Evolutionary conservation across 2,329 filamentous ascomycete genomes (phyloP).

Genomic region (Xylariaceae sp.): DNA sequence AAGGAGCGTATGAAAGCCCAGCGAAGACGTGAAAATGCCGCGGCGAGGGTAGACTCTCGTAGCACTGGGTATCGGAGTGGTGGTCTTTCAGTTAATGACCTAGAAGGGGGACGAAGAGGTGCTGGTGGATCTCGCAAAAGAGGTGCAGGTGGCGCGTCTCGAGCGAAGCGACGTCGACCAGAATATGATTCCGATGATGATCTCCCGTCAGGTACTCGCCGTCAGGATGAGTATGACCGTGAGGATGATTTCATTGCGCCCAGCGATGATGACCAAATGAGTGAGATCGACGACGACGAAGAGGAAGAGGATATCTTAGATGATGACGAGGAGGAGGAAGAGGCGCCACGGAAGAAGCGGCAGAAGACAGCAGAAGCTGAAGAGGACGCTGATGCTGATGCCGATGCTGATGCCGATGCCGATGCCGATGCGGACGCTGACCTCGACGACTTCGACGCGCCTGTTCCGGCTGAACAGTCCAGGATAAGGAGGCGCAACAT

Average conservation of each 20-base stretch:
- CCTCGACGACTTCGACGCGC: conserved; percentile 54
- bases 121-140: conserved; percentile 58
- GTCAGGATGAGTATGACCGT: conserved; percentile 78
- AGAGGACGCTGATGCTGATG: conserved; percentile 56
- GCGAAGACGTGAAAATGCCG: conserved; percentile 70
- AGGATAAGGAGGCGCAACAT: conserved; percentile 61
- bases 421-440: conserved; percentile 64
- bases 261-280: conserved; percentile 70
- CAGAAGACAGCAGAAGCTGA: conserved; percentile 57
- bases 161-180: conserved; percentile 59
- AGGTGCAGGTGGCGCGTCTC: conserved; percentile 54
- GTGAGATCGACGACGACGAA: conserved; percentile 64
- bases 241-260: conserved; percentile 80
- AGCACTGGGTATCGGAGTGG: conserved; percentile 55
- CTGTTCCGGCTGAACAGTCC: conserved; percentile 45
- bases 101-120: conserved; percentile 66
- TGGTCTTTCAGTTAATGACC: conserved; percentile 70
- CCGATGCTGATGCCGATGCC: conserved; percentile 61
- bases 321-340: conserved; percentile 58
- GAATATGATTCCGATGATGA: conserved; percentile 83
- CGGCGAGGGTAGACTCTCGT: conserved; percentile 67
- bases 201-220: conserved; percentile 63
- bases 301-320: conserved; percentile 63
- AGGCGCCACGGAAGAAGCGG: conserved; percentile 53
- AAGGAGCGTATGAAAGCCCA: conserved; percentile 73